These are phyloP conservation scores for Wickerhamomyces tratensis DNA, from an alignment of 805 yeast species.

Conservation along the genomic window DNA sequence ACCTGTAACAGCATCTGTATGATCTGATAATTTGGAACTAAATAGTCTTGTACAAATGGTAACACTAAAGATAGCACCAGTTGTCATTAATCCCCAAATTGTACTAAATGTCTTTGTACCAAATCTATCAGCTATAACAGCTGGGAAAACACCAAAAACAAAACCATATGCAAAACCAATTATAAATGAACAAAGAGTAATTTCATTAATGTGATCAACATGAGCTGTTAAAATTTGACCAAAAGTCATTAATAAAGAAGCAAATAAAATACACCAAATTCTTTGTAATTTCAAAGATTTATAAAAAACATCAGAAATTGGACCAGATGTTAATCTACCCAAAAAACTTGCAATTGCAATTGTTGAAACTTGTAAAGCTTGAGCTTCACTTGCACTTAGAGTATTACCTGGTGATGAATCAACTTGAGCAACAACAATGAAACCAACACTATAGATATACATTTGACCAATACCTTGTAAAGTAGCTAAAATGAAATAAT, in stretches of 20 bases:
- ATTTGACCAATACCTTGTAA: constrained; percentile 60
- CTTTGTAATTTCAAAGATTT: constrained; percentile 45
- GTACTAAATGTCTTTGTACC: constrained; percentile 64
- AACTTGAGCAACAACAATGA: constrained; percentile 44
- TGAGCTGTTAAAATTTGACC: constrained; percentile 27
- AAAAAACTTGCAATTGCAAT: constrained; percentile 55
- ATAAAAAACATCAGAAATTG: constrained; percentile 50
- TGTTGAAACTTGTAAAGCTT: constrained; percentile 63
- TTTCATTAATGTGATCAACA: constrained; percentile 27
- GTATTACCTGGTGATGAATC: constrained; percentile 17
- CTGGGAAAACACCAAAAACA: constrained; percentile 66
- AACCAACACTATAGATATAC: constrained; percentile 68
- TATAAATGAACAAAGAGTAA: constrained; percentile 41
- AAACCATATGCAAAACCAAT: constrained; percentile 65
- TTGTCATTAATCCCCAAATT: constrained; percentile 66
- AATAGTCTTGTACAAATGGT: constrained; percentile 44
- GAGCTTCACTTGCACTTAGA: constrained; percentile 33
- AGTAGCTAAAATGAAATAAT: constrained; percentile 44
- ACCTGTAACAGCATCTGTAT: constrained; percentile 30
- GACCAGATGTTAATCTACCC: constrained; percentile 59
- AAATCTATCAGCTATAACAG: constrained; percentile 62
- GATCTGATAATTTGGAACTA: constrained; percentile 41
- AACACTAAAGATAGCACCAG: constrained; percentile 55
- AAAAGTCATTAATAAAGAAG: constrained; percentile 27
- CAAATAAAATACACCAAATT: constrained; percentile 48